Percentiles rank a stretch among this genome's conserved stretches.
These are phyloP conservation scores for Talaromyces sp. DNA, from an alignment of 2,329 filamentous ascomycete genomes.

Conservation along the genomic window DNA sequence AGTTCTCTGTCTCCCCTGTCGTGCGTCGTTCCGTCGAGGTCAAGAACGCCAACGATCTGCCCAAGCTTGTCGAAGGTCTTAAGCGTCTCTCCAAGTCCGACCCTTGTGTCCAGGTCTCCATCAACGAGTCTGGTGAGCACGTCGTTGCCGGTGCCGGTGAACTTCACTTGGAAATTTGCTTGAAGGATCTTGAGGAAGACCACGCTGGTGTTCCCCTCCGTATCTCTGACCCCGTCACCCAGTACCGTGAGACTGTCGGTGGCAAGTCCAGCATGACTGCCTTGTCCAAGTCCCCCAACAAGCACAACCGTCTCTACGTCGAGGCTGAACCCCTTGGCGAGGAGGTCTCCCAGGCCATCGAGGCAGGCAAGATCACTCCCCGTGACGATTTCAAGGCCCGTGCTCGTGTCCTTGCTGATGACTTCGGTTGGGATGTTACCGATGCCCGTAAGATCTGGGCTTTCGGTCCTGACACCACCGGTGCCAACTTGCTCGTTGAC, in stretches of 20 bases:
- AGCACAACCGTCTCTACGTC: slow-evolving; percentile 99
- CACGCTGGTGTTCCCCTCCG: slow-evolving; percentile 97
- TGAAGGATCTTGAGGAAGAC: slow-evolving; percentile 99
- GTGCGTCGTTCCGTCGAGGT: slow-evolving; percentile 98
- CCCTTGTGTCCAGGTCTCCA: slow-evolving; percentile 91
- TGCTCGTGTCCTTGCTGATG: slow-evolving; percentile 92
- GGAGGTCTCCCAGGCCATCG: slow-evolving; percentile 87
- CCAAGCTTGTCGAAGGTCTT: slow-evolving; percentile 99
- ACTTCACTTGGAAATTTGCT: slow-evolving; percentile 98
- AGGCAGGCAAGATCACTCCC: slow-evolving; percentile 84
- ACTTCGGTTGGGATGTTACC: slow-evolving; percentile 98
- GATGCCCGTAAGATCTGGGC: slow-evolving; percentile 99
- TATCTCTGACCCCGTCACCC: slow-evolving; percentile 96
- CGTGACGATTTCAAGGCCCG: slow-evolving; percentile 99
- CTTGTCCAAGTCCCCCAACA: slow-evolving; percentile 99
- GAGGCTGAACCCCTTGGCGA: slow-evolving; percentile 85
- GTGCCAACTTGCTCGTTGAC: slow-evolving; percentile 97
- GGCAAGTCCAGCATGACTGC: slow-evolving; percentile 87
- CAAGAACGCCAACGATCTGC: slow-evolving; percentile 99
- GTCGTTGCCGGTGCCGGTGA: slow-evolving; percentile 98
- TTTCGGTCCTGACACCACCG: slow-evolving; percentile 96
- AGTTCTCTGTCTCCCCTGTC: slow-evolving; percentile 99
- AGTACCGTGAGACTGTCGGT: slow-evolving; percentile 95
- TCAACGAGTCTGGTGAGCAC: slow-evolving; percentile 94
- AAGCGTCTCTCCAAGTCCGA: slow-evolving; percentile 99